Evolutionary conservation across 2,329 filamentous ascomycete species (phyloP).

Genomic region (Sphaceloma murrayae): DNA sequence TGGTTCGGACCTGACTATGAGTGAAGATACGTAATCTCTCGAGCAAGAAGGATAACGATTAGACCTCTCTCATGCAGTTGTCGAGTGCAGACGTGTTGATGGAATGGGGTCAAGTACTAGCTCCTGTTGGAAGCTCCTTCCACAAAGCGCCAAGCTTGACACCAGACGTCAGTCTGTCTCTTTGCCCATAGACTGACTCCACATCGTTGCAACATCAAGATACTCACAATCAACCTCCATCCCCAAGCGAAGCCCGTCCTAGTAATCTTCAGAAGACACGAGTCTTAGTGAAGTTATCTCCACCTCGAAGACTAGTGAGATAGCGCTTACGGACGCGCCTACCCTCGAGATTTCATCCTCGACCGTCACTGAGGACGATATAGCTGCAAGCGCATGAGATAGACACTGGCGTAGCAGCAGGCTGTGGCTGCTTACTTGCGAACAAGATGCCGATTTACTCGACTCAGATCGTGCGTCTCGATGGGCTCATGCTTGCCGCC

Average conservation of each 20-base stretch:
- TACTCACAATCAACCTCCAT: background rate
- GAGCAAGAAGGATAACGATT: too few relatives aligned
- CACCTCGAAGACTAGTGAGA: too few relatives aligned
- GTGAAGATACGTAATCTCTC: too few relatives aligned
- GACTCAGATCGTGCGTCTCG: conserved; percentile 87
- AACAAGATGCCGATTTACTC: conserved; percentile 34
- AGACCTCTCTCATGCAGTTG: too few relatives aligned
- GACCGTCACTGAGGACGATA: background rate
- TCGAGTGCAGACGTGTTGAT: background rate
- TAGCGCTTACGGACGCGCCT: background rate
- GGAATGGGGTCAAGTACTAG: background rate
- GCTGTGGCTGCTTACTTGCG: background rate
- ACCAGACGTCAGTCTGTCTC: background rate
- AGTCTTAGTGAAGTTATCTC: too few relatives aligned
- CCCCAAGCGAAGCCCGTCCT: too few relatives aligned
- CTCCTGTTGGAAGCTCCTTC: too few relatives aligned
- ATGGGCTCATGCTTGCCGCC: conserved; percentile 92
- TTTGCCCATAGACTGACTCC: background rate
- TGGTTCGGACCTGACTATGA: too few relatives aligned
- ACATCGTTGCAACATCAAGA: background rate
- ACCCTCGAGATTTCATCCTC: background rate
- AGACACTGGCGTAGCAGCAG: background rate
- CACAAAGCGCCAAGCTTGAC: background rate
- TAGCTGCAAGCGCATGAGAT: conserved; percentile 4
- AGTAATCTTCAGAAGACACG: too few relatives aligned